A percentile compares a stretch with the other conserved stretches of the same genome.
These are phyloP conservation scores for Penicillium brasilianum DNA, from an alignment of 2,329 filamentous ascomycete species.

Conservation along the genomic window DNA sequence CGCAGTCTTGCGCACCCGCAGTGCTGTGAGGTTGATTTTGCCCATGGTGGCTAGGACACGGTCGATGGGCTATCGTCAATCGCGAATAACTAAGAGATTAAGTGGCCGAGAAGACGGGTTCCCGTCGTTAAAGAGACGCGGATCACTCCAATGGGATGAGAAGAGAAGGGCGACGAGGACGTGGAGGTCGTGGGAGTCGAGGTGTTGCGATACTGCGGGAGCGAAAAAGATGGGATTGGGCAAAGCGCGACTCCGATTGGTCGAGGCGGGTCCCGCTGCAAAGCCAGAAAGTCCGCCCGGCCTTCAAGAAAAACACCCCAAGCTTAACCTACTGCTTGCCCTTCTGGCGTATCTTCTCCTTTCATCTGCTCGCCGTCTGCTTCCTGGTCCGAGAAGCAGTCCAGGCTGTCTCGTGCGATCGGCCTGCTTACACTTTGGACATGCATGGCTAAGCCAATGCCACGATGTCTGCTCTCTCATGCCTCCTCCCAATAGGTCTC, in stretches of 20 bases:
- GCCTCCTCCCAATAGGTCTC: slow-evolving; percentile 63
- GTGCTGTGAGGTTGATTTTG: slow-evolving; percentile 53
- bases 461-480: slow-evolving; percentile 69
- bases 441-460: slow-evolving; percentile 46
- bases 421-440: slow-evolving; percentile 33
- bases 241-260: slow-evolving; percentile 46
- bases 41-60: slow-evolving; percentile 43
- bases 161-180: not conserved
- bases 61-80: not conserved
- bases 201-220: slow-evolving; percentile 25
- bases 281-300: slow-evolving; percentile 33
- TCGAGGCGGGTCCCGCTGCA: slow-evolving; percentile 39
- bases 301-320: slow-evolving; percentile 33
- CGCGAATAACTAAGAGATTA: not conserved
- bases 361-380: slow-evolving; percentile 11
- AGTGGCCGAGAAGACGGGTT: not conserved
- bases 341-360: slow-evolving; percentile 15
- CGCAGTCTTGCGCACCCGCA: slow-evolving; percentile 51
- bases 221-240: slow-evolving; percentile 45
- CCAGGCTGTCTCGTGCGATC: slow-evolving; percentile 19
- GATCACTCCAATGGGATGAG: not conserved
- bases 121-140: not conserved
- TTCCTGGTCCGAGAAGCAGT: slow-evolving; percentile 22
- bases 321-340: slow-evolving; percentile 11
- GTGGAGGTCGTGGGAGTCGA: not conserved